These are phyloP conservation scores for Fonsecaea pedrosoi DNA, from an alignment of 2,329 filamentous ascomycete species.

Conservation along the genomic window DNA sequence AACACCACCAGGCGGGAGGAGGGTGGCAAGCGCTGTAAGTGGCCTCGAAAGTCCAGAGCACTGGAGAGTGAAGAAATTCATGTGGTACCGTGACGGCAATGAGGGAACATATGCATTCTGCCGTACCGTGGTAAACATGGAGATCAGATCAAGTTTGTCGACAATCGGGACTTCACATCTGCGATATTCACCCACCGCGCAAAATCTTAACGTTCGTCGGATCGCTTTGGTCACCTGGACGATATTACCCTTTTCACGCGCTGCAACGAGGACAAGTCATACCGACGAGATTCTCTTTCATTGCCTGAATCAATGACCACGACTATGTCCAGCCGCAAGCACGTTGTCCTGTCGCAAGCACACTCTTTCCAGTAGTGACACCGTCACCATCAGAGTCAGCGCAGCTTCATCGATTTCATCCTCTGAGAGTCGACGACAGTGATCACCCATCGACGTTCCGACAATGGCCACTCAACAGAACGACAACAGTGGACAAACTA, in stretches of 20 bases:
- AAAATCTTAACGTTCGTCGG: background rate
- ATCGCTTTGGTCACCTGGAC: background rate
- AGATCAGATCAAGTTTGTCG: background rate
- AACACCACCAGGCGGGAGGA: background rate
- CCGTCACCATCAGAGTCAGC: background rate
- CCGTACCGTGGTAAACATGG: constrained; percentile 20
- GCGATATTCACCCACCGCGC: background rate
- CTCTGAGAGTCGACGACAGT: background rate
- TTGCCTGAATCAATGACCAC: background rate
- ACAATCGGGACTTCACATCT: constrained; percentile 3
- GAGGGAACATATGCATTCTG: constrained; percentile 16
- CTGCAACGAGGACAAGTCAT: background rate
- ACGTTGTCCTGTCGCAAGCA: background rate
- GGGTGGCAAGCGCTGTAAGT: background rate
- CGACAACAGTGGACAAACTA: constrained; percentile 5
- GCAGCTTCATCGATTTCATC: background rate
- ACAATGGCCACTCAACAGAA: constrained; percentile 17
- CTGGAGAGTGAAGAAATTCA: background rate
- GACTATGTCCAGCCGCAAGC: background rate
- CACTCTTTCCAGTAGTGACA: background rate
- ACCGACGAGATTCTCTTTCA: background rate
- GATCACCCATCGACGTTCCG: background rate
- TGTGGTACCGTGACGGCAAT: background rate
- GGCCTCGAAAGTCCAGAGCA: background rate
- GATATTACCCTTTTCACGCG: background rate